Base-by-base conservation (phyloP, 352 stramenopile genomes). In the Globisporangium mamillatum region DNA sequence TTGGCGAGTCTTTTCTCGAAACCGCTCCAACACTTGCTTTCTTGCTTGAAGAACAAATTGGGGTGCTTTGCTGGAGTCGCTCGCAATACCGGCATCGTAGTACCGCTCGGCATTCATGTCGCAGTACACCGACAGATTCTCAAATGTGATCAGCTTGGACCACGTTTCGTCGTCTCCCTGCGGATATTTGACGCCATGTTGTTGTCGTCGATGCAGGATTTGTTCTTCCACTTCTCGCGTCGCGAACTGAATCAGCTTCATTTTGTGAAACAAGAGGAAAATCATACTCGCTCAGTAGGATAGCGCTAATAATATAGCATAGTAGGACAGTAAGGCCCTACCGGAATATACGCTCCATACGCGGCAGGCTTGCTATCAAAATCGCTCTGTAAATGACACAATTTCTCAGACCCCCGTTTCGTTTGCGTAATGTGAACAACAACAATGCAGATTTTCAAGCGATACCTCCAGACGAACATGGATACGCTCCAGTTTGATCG, bases 401-500 rank as follows among this genome's bases (percentile, higher is more conserved):
- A 16, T 20, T 34, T 44, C 7, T 6, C 7, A 34, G 9, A 32
- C 5, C 29, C 5, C 29, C 29, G 3, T 27, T 27, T 60, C 27
- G 18, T 46, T 18, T 46, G 12, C 14, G 29, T 34, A 38, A 16
- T 24, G 24, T 29, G 4, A 34, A n/a, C 22, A 48, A 9, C 18
- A 36, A 12, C 1, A 12, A 27, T 3, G 16, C 20, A 24, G 12
- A 36, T 1, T 9, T 7, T 56, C 3, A 56, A 32, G 5, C n/a
- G 24, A 48, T 64, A 92, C 86, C 81, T 94, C 84, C 25, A 91
- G 74, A 24, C 86, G 86, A 59, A 92, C 66, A 57, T 92, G 82
- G 34, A 92, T 73, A 18, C 78, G 78, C 60, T 94, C 80, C 44
- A 91, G 60, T 44, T 87, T 80, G 16, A 94, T 64, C 2, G 75